Conservation (phyloP, 345 rosid species). For the Melaleuca alternifolia region DNA sequence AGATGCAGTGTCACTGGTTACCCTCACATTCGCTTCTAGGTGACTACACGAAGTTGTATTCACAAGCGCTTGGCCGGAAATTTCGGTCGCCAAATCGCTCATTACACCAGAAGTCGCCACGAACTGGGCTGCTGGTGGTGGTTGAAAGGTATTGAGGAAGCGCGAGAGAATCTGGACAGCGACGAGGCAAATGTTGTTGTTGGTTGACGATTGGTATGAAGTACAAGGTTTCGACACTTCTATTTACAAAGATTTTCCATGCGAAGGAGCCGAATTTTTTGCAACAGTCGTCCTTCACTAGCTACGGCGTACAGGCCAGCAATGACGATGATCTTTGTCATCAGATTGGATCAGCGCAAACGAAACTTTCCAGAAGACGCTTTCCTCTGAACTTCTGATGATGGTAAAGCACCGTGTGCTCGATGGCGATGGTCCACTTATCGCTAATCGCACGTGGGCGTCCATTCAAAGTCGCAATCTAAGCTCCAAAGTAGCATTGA, state of each 20-base stretch:
- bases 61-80: constrained; percentile 7
- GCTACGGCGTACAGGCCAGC: too few relatives aligned
- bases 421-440: background rate
- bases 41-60: background rate
- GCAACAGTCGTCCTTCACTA: too few relatives aligned
- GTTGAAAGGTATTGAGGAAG: background rate
- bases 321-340: too few relatives aligned
- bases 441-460: background rate
- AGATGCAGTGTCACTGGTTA: background rate
- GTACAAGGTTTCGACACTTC: background rate
- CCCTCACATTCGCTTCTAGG: background rate
- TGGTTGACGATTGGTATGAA: background rate
- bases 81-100: background rate
- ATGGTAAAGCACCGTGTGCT: background rate
- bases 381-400: background rate
- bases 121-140: background rate
- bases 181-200: background rate
- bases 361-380: background rate
- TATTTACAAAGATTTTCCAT: background rate
- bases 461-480: background rate
- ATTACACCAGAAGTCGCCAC: background rate
- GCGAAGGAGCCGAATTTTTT: background rate
- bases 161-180: background rate
- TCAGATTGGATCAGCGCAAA: too few relatives aligned
- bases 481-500: background rate